These are phyloP conservation scores for Nemania abortiva DNA, from an alignment of 2,329 filamentous ascomycete genomes.

Conservation along the genomic window DNA sequence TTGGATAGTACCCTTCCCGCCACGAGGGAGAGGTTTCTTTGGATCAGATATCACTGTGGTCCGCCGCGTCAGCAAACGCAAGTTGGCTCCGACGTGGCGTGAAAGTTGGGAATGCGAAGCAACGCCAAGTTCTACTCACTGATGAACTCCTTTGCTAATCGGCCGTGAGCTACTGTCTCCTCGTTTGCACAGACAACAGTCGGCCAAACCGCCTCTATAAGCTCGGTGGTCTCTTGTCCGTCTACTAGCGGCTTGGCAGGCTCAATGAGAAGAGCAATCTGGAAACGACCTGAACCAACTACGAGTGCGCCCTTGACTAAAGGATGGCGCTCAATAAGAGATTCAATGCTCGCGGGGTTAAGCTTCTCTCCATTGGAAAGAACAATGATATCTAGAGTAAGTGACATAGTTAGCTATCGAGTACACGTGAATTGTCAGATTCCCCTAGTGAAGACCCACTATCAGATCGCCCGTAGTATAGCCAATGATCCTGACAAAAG, in stretches of 20 bases:
- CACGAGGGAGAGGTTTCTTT: constrained; percentile 55
- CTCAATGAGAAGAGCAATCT: constrained; percentile 60
- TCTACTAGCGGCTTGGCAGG: constrained; percentile 41
- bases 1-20: constrained; percentile 49
- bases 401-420: no score
- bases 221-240: background rate
- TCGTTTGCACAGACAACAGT: background rate
- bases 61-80: no score
- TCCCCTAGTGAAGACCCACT: constrained; percentile 16
- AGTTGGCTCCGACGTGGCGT: no score
- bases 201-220: background rate
- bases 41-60: background rate
- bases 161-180: background rate
- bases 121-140: no score
- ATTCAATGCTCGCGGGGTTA: constrained; percentile 55
- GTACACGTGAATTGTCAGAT: no score
- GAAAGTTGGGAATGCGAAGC: no score
- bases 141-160: background rate
- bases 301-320: constrained; percentile 51
- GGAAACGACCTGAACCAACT: constrained; percentile 53
- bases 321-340: constrained; percentile 47
- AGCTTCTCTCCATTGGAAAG: constrained; percentile 57
- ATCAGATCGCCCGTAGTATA: constrained; percentile 45
- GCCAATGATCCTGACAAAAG: constrained; percentile 30
- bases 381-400: constrained; percentile 51